A percentile compares a stretch with the other conserved stretches of the same genome.
phyloP scores from a whole-genome alignment of 169 alveolate genomes.

The Plasmodium vinckei region DNA sequence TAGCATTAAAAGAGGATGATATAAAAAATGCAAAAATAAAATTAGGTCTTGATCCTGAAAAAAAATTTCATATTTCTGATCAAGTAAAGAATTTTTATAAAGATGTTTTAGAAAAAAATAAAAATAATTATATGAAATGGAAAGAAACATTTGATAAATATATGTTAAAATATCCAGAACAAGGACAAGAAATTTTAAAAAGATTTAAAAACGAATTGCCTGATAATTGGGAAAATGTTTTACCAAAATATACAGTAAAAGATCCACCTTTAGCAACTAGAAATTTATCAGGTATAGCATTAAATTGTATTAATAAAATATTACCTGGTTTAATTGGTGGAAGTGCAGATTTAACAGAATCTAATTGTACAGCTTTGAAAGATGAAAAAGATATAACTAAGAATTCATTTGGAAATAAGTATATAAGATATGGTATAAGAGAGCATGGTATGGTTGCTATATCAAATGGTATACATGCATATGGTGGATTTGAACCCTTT shows the following conservation, averaged over 20 bases:
- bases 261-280: constrained; percentile 76
- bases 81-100: constrained; percentile 70
- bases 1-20: constrained; percentile 87
- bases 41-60: constrained; percentile 82
- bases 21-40: constrained; percentile 76
- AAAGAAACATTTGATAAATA: constrained; percentile 73
- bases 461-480: constrained; percentile 82
- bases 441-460: constrained; percentile 89
- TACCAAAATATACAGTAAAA: constrained; percentile 54
- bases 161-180: constrained; percentile 76
- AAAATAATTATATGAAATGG: constrained; percentile 78
- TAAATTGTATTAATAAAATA: constrained; percentile 67
- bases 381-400: constrained; percentile 48
- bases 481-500: constrained; percentile 85
- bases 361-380: constrained; percentile 78
- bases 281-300: constrained; percentile 67
- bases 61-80: constrained; percentile 82
- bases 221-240: constrained; percentile 56
- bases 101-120: constrained; percentile 71
- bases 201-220: constrained; percentile 71
- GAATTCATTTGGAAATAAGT: constrained; percentile 57
- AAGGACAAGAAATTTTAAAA: constrained; percentile 77
- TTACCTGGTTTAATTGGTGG: constrained; percentile 87
- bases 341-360: constrained; percentile 86
- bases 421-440: constrained; percentile 83